Percentiles rank a stretch among this genome's conserved stretches.
These are phyloP conservation scores for Gremmenia infestans DNA, from an alignment of 2,329 filamentous ascomycete genomes.

Conservation along the genomic window DNA sequence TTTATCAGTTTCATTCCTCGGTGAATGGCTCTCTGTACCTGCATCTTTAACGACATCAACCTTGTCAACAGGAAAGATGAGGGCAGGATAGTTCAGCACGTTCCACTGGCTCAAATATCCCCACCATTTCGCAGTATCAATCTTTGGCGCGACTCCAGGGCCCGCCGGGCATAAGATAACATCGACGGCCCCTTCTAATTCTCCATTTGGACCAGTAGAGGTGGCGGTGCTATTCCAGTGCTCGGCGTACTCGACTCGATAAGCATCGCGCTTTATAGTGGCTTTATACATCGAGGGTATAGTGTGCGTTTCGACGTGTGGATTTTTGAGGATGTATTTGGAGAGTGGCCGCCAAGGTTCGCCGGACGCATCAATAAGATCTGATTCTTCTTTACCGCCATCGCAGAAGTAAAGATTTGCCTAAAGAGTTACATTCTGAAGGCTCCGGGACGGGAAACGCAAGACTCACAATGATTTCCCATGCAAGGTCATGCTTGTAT, in stretches of 20 bases:
- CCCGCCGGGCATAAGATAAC: slow-evolving; percentile 57
- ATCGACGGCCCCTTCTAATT: slow-evolving; percentile 41
- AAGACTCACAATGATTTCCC: slow-evolving; percentile 41
- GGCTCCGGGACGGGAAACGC: slow-evolving; percentile 4
- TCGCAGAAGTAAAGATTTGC: slow-evolving; percentile 51
- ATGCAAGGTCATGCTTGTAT: slow-evolving; percentile 46
- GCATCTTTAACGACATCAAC: slow-evolving; percentile 28
- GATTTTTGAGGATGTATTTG: slow-evolving; percentile 51
- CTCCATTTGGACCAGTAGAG: slow-evolving; percentile 23
- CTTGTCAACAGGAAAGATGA: slow-evolving; percentile 52
- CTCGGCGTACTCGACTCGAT: slow-evolving; percentile 16
- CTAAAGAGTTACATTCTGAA: slow-evolving; percentile 4
- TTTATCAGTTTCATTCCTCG: slow-evolving; percentile 31
- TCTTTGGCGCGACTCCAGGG: slow-evolving; percentile 49
- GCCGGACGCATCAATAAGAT: slow-evolving; percentile 45
- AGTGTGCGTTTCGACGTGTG: slow-evolving; percentile 38
- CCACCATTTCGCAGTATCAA: slow-evolving; percentile 50
- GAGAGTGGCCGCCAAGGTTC: slow-evolving; percentile 56
- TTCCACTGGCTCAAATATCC: slow-evolving; percentile 66
- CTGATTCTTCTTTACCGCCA: slow-evolving; percentile 49
- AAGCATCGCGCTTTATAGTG: slow-evolving; percentile 36
- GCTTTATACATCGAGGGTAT: slow-evolving; percentile 40
- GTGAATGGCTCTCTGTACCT: slow-evolving; percentile 25
- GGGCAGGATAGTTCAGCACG: slow-evolving; percentile 59
- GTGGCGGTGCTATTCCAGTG: slow-evolving; percentile 30